A percentile compares a stretch with the other conserved stretches of the same genome.
phyloP scores from a whole-genome alignment of 2,329 filamentous ascomycete species.

The Orbilia quercus region DNA sequence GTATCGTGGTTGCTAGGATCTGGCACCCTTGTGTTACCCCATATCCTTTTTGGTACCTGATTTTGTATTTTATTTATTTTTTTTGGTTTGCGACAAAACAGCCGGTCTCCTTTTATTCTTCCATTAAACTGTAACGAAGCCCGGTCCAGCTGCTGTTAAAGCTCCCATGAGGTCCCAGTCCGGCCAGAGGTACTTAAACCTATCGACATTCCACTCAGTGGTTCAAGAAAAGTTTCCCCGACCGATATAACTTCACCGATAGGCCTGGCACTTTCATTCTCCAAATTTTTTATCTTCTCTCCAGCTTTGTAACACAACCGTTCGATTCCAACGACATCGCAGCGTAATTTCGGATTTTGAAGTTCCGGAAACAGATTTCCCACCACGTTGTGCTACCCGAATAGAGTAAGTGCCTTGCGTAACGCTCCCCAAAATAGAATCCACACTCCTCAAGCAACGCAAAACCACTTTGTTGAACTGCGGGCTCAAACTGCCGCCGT shows the following conservation, averaged over 20 bases:
- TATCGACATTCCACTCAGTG: slow-evolving; percentile 18
- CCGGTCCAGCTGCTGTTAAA: slow-evolving; percentile 9
- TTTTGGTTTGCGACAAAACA: slow-evolving; percentile 28
- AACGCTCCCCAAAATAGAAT: slow-evolving; percentile 33
- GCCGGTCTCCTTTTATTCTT: slow-evolving; percentile 30
- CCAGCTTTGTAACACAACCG: too few relatives aligned
- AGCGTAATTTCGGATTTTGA: slow-evolving; percentile 18
- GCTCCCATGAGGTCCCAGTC: neutral
- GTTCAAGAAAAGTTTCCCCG: slow-evolving; percentile 14
- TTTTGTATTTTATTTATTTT: slow-evolving; percentile 8
- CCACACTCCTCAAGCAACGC: slow-evolving; percentile 39
- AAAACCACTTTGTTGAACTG: slow-evolving; percentile 19
- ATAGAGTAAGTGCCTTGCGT: slow-evolving; percentile 50
- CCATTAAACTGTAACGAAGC: slow-evolving; percentile 25
- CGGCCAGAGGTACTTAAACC: slow-evolving; percentile 27
- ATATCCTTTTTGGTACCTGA: slow-evolving; percentile 28
- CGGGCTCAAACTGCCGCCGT: slow-evolving; percentile 27
- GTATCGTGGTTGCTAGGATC: slow-evolving; percentile 18
- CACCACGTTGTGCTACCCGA: slow-evolving; percentile 25
- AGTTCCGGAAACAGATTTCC: slow-evolving; percentile 12
- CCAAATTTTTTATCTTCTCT: slow-evolving; percentile 3
- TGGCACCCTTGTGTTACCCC: slow-evolving; percentile 19
- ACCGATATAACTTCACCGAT: slow-evolving; percentile 15
- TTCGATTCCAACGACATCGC: neutral
- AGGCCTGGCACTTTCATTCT: slow-evolving; percentile 7